Conservation (phyloP, 2,329 filamentous ascomycete genomes). For the Graphium sp. region DNA sequence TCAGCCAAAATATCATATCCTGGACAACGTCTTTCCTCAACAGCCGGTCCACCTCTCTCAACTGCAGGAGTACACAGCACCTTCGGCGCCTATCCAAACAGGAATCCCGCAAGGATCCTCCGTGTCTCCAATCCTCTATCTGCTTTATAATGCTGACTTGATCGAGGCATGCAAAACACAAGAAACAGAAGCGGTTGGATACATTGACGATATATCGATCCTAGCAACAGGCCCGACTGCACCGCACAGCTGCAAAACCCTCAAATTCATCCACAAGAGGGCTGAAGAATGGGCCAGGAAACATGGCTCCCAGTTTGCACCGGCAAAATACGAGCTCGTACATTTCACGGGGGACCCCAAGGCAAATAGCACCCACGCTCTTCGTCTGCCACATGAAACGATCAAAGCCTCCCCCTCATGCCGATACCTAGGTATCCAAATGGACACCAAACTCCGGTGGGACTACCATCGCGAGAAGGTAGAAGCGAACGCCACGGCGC, state of each 20-base stretch:
- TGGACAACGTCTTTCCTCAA: constrained; percentile 9
- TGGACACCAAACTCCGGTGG: constrained; percentile 7
- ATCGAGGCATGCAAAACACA: constrained; percentile 7
- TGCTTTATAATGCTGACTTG: constrained; percentile 12
- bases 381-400: constrained; percentile 5
- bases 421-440: constrained; percentile 9
- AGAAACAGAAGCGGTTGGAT: constrained; percentile 5
- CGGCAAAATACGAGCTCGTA: constrained; percentile 9
- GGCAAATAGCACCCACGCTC: constrained; percentile 6
- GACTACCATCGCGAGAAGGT: constrained; percentile 8
- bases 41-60: constrained; percentile 5
- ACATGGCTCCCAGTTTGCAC: constrained; percentile 9
- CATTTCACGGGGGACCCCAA: constrained; percentile 8
- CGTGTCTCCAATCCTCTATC: constrained; percentile 11
- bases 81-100: constrained; percentile 4
- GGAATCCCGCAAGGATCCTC: constrained; percentile 10
- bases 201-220: constrained; percentile 6
- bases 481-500: constrained; percentile 8
- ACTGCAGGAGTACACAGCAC: constrained; percentile 6
- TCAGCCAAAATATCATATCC: constrained; percentile 7
- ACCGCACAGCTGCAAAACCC: constrained; percentile 7
- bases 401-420: constrained; percentile 4
- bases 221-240: constrained; percentile 6
- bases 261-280: constrained; percentile 6
- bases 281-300: constrained; percentile 7